These are phyloP conservation scores for Solanum chiquidenum DNA, from an alignment of 257 asterid genomes.

Conservation along the genomic window DNA sequence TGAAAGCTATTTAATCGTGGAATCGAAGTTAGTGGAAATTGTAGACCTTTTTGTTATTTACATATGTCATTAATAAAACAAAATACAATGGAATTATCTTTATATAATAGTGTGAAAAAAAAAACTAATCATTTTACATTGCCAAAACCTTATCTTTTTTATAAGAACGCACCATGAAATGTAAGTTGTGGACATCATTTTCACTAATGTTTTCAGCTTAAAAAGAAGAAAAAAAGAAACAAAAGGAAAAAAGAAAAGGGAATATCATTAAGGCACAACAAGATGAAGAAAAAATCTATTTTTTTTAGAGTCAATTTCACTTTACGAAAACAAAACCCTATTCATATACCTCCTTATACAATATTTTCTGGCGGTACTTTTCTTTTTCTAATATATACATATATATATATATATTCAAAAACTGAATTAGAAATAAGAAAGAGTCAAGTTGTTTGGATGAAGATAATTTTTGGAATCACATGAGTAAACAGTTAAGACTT, in stretches of 20 bases:
- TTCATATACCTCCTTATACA: neutral
- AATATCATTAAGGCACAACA: neutral
- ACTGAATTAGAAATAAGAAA: neutral
- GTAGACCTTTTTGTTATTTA: neutral
- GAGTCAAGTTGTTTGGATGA: neutral
- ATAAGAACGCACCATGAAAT: neutral
- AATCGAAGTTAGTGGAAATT: neutral
- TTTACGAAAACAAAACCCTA: neutral
- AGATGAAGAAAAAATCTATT: neutral
- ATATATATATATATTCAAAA: no score
- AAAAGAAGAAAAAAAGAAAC: neutral
- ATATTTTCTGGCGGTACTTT: neutral
- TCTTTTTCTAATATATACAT: neutral
- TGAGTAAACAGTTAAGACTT: neutral
- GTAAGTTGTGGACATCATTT: neutral
- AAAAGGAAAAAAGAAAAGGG: neutral
- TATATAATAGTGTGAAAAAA: neutral
- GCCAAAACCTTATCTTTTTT: neutral
- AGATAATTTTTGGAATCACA: neutral
- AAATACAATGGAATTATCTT: neutral
- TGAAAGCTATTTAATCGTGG: neutral
- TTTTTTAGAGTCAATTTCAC: neutral
- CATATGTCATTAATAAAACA: neutral
- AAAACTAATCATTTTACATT: neutral
- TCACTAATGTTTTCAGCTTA: neutral